These are phyloP conservation scores for Brassica rapa DNA, from an alignment of 345 rosid species.

Conservation along the genomic window DNA sequence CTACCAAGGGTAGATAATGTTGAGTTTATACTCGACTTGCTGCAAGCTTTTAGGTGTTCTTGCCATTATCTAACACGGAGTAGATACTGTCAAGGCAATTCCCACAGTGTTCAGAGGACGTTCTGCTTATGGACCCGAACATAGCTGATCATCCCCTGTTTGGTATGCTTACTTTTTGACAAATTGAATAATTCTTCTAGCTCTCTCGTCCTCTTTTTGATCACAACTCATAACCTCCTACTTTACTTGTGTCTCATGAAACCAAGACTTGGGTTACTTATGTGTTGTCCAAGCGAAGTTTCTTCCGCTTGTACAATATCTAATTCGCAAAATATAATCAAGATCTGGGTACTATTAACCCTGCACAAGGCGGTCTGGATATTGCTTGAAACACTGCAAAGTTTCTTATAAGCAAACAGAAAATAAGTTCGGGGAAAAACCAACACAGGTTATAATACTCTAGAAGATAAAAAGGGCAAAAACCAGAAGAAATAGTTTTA, in stretches of 20 bases:
- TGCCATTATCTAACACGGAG: neutral
- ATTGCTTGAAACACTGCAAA: neutral
- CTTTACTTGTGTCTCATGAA: too few species aligned
- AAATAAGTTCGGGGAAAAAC: neutral
- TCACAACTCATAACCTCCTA: too few species aligned
- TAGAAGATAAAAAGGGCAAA: neutral
- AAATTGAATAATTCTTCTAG: too few species aligned
- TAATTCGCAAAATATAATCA: too few species aligned
- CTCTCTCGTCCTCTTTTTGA: too few species aligned
- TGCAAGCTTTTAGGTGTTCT: constrained; percentile 10
- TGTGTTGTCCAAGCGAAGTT: too few species aligned
- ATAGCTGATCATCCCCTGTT: neutral
- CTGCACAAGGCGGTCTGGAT: too few species aligned
- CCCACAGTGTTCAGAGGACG: neutral
- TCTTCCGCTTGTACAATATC: too few species aligned
- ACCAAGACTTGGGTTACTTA: too few species aligned
- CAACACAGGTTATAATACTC: neutral
- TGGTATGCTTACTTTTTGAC: too few species aligned
- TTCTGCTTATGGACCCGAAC: neutral
- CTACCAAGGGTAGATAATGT: neutral
- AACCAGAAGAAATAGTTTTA: neutral
- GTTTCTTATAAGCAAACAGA: neutral
- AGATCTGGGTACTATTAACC: too few species aligned
- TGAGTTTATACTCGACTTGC: neutral
- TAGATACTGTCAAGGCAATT: neutral